phyloP scores from a whole-genome alignment of 768 basidiomycete genomes.

The Tylopilus plumbeoviolaceoides region DNA sequence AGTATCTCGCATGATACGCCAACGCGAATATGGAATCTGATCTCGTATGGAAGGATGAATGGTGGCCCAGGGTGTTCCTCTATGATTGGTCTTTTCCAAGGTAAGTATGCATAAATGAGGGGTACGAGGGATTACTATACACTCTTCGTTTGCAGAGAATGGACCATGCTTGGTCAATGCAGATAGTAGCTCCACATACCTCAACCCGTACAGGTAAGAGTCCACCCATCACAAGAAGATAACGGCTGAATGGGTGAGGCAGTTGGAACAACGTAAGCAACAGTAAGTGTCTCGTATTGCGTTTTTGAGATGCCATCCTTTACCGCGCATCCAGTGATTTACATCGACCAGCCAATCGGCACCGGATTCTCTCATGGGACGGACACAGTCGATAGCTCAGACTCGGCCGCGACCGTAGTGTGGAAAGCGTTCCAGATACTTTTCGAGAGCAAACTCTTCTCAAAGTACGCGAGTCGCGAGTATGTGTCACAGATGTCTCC shows the following conservation, averaged over 20 bases:
- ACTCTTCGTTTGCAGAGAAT: conserved; percentile 40
- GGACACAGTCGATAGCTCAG: conserved; percentile 47
- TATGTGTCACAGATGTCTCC: conserved; percentile 23
- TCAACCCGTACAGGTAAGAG: conserved; percentile 58
- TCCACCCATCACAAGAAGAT: background rate
- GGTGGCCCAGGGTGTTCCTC: conserved; percentile 62
- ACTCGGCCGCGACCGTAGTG: conserved; percentile 50
- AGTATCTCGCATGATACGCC: background rate
- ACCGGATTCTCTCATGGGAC: conserved; percentile 61
- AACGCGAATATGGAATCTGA: background rate
- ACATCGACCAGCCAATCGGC: conserved; percentile 67
- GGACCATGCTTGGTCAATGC: conserved; percentile 62
- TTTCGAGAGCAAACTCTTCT: conserved; percentile 52
- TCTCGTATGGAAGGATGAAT: conserved; percentile 39
- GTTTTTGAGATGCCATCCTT: background rate
- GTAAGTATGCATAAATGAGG: conserved; percentile 18
- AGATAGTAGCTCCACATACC: conserved; percentile 43
- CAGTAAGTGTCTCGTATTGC: conserved; percentile 36
- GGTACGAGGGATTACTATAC: background rate
- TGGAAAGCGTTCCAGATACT: conserved; percentile 64
- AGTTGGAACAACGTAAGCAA: conserved; percentile 72
- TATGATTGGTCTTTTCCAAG: conserved; percentile 66
- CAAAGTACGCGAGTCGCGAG: conserved; percentile 51
- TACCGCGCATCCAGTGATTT: conserved; percentile 45
- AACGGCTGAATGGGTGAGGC: background rate